These are phyloP conservation scores for Coemansia sp. DNA, from an alignment of 192 early-diverging fungal species.

Conservation along the genomic window DNA sequence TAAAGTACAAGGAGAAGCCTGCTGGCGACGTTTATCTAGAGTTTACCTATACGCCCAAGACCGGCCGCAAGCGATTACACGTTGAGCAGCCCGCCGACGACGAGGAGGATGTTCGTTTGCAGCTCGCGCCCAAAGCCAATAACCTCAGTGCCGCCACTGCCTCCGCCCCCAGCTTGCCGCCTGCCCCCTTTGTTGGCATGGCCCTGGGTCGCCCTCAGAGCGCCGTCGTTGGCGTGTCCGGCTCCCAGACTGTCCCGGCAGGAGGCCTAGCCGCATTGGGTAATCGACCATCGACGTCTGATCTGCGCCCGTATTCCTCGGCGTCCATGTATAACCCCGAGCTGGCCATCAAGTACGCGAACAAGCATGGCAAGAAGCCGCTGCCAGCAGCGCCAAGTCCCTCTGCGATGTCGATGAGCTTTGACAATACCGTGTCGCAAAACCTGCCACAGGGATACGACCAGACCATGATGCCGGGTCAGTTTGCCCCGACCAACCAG, in stretches of 20 bases:
- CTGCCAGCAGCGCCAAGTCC: constrained; percentile 31
- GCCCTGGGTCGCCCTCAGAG: constrained; percentile 1
- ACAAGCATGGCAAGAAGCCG: constrained; percentile 50
- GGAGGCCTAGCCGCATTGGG: background rate
- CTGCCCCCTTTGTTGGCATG: constrained; percentile 2
- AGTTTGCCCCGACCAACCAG: constrained; percentile 13
- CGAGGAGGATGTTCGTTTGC: constrained; percentile 12
- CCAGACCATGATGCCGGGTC: constrained; percentile 48
- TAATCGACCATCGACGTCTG: constrained; percentile 43
- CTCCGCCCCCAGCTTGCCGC: constrained; percentile 22
- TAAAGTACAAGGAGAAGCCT: constrained; percentile 43
- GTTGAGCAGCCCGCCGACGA: constrained; percentile 11
- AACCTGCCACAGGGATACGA: constrained; percentile 14
- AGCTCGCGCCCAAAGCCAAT: constrained; percentile 18
- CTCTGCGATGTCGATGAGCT: background rate
- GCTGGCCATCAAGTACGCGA: constrained; percentile 47
- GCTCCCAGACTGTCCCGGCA: background rate
- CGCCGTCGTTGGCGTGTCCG: background rate
- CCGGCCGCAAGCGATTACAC: constrained; percentile 25
- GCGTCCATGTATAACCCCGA: constrained; percentile 48
- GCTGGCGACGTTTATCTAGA: constrained; percentile 50
- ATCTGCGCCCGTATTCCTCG: constrained; percentile 52
- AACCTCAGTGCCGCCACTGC: constrained; percentile 15
- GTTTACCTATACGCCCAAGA: constrained; percentile 47
- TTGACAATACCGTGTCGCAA: background rate